Percentiles rank a stretch among this genome's conserved stretches.
Evolutionary conservation across 2,329 filamentous ascomycete genomes (phyloP).

Genomic region (Bipolaris victoriae): DNA sequence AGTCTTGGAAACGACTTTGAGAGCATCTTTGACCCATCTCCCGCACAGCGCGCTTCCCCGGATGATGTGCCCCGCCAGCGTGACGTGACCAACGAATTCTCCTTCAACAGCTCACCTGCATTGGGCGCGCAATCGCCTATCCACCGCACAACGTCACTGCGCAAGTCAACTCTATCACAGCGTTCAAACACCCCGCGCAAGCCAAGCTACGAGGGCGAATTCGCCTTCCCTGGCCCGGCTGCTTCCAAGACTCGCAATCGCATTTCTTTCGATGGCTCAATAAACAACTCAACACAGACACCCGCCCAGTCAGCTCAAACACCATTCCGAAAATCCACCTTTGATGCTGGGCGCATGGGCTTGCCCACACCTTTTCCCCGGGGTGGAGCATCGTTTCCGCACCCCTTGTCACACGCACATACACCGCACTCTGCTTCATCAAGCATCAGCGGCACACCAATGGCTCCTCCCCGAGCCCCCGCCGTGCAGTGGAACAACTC

Average conservation of each 20-base stretch:
- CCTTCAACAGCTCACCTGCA: slow-evolving; percentile 47
- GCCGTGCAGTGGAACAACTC: slow-evolving; percentile 17
- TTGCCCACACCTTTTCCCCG: slow-evolving; percentile 31
- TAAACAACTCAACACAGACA: slow-evolving; percentile 63
- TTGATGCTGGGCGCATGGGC: slow-evolving; percentile 39
- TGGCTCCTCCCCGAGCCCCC: slow-evolving; percentile 51
- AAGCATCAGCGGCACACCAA: slow-evolving; percentile 66
- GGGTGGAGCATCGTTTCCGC: slow-evolving; percentile 55
- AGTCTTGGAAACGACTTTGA: slow-evolving; percentile 65
- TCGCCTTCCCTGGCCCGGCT: slow-evolving; percentile 59
- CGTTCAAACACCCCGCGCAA: slow-evolving; percentile 57
- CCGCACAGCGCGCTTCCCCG: slow-evolving; percentile 22
- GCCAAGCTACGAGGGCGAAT: slow-evolving; percentile 54
- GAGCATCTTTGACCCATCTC: slow-evolving; percentile 73
- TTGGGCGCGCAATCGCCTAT: slow-evolving; percentile 40
- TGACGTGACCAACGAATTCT: slow-evolving; percentile 40
- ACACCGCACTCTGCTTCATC: slow-evolving; percentile 87
- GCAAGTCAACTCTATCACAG: slow-evolving; percentile 88
- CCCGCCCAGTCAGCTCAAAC: slow-evolving; percentile 66
- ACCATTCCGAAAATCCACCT: slow-evolving; percentile 50
- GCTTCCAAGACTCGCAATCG: slow-evolving; percentile 69
- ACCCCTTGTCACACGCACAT: slow-evolving; percentile 84
- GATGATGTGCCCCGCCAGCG: slow-evolving; percentile 32
- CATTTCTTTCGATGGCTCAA: slow-evolving; percentile 78
- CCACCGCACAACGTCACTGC: slow-evolving; percentile 69